Evolutionary conservation across 352 stramenopile species (phyloP).

Genomic region (Peronospora destructor): DNA sequence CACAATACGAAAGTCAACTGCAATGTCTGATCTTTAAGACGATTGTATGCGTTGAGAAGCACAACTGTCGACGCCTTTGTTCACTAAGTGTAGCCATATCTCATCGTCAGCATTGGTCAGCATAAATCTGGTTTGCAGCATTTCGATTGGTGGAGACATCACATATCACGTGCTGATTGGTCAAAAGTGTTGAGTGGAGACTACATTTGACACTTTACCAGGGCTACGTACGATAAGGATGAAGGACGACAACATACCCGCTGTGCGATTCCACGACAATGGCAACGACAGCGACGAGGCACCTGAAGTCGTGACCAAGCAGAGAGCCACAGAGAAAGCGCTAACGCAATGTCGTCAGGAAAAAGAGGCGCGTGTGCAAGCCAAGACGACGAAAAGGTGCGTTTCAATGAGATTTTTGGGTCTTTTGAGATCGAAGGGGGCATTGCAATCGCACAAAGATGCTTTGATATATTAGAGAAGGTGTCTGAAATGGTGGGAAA

Average conservation of each 20-base stretch:
- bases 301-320: conserved; percentile 71
- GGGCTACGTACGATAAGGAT: conserved; percentile 17
- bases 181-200: conserved; percentile 30
- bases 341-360: conserved; percentile 45
- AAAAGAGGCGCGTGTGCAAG: conserved; percentile 37
- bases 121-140: background rate
- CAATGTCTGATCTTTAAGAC: too few species aligned
- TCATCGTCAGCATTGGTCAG: conserved; percentile 7
- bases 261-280: conserved; percentile 13
- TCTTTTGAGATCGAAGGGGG: background rate
- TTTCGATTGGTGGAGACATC: conserved; percentile 23
- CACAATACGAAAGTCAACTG: conserved; percentile 18
- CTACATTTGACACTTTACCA: conserved; percentile 7
- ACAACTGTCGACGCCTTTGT: conserved; percentile 9
- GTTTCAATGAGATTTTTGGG: background rate
- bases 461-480: conserved; percentile 6
- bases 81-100: conserved; percentile 24
- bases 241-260: conserved; percentile 27
- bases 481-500: background rate
- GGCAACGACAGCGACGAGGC: conserved; percentile 66
- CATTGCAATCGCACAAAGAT: background rate
- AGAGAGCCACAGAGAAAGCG: conserved; percentile 50
- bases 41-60: too few species aligned
- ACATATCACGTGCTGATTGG: conserved; percentile 16
- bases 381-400: conserved; percentile 44